Evolutionary conservation across 768 basidiomycete genomes (phyloP), one percentile per base, ranked within the genome.

Genomic region (Pleurotus tuoliensis): DNA sequence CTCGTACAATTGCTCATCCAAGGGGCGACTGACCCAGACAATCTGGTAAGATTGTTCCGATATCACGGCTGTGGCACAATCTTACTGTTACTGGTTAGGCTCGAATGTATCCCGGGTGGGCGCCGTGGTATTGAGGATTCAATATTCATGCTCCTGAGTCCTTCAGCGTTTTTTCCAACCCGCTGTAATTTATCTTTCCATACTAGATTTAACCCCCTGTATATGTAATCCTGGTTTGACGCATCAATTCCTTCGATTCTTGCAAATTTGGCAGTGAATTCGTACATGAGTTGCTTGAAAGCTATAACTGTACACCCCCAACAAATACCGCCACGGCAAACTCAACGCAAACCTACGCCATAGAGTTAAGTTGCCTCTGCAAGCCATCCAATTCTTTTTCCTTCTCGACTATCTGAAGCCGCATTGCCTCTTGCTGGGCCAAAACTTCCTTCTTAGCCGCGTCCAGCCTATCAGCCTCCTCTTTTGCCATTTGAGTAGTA

Each of bases 71-170:
- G 30, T 34, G 30, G 30, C 30, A 34, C 11, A 34, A 11, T 34
- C 30, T 34, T 34, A 34, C 30, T 2, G 30, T 34, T 34, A 9
- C 30, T 34, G 9, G 30, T 34, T 64, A 95, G 94, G 81, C 81
- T 11, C 86, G 81, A 66, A 97, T 97, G 95, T 97, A 96, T 72
- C 81, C 85, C 41, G 94, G 88, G 11, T 96, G 93, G 91, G 87
- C 86, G 24, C 73, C 89, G n/a, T 91, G 88, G 86, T 79, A 89
- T 67, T 93, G 60, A 70, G n/a, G n/a, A n/a, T n/a, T n/a, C n/a
- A n/a, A n/a, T 9, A 2, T 34, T 34, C 30, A 11, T 34, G 9
- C 30, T 34, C 30, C n/a, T n/a, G n/a, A n/a, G n/a, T n/a, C n/a
- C 30, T 8, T 34, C 24, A 5, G 5, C 5, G 5, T 25, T 25